phyloP scores from a whole-genome alignment of 2,329 filamentous ascomycete genomes.

The Ophiostoma sp. region DNA sequence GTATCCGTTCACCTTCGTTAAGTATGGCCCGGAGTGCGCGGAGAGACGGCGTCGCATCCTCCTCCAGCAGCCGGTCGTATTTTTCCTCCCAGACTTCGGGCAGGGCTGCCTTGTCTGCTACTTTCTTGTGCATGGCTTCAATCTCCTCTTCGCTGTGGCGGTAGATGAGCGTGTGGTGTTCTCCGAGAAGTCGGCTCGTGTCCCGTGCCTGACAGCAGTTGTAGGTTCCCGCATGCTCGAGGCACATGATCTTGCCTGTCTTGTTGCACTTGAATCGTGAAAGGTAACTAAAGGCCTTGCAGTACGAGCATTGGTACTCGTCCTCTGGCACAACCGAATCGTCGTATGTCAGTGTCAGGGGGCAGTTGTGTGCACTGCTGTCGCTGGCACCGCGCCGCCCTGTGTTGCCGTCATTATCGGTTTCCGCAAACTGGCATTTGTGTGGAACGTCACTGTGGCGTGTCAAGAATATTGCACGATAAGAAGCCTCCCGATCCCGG shows the following conservation, averaged over 20 bases:
- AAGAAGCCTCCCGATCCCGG: conserved; percentile 19
- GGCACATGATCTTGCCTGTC: conserved; percentile 74
- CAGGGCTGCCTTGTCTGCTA: conserved; percentile 77
- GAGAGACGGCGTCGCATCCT: conserved; percentile 76
- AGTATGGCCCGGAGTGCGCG: conserved; percentile 80
- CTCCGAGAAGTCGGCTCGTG: conserved; percentile 60
- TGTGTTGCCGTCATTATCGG: conserved; percentile 36
- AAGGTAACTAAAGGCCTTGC: conserved; percentile 87
- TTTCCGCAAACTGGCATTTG: conserved; percentile 44
- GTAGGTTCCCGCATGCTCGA: conserved; percentile 72
- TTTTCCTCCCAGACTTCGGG: conserved; percentile 90
- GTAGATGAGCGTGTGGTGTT: conserved; percentile 69
- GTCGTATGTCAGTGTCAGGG: conserved; percentile 52
- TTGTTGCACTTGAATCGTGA: conserved; percentile 83
- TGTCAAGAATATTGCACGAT: conserved; percentile 41
- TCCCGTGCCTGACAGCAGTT: conserved; percentile 72
- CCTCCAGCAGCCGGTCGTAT: conserved; percentile 75
- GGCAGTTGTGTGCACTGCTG: conserved; percentile 16
- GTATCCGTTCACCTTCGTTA: conserved; percentile 92
- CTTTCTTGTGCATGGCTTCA: conserved; percentile 61
- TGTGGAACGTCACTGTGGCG: conserved; percentile 46
- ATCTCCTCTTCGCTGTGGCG: conserved; percentile 71
- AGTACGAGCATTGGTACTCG: conserved; percentile 85
- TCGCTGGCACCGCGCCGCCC: conserved; percentile 2
- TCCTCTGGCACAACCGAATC: conserved; percentile 79